Base-by-base conservation (phyloP, 768 basidiomycete genomes). In the Mrakia hoshinonis region DNA sequence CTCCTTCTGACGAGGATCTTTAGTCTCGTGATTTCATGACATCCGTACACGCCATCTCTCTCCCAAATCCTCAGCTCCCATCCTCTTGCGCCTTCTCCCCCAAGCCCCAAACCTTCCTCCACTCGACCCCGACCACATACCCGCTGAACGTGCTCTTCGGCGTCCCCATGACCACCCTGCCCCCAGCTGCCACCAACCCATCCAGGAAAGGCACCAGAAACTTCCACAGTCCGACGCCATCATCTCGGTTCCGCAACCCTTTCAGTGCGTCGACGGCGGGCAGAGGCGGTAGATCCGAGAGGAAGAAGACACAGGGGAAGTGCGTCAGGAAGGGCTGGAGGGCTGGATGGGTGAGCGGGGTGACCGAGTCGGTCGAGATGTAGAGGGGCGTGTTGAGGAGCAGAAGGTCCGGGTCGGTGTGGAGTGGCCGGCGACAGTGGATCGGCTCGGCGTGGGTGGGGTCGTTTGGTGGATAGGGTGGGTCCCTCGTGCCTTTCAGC, bases 91-190 rank as follows among this genome's bases (percentile, higher is more conserved):
- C 36, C 22, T 61, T 36, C 34, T 34, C 31, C 34, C 58, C 58
- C 58, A 61, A 61, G 38, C 62, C 62, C 62, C 62, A 64, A 4
- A 39, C 46, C 46, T 48, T 82, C 76, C 83, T 81, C 87, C 88
- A 89, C 73, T 91, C 76, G 31, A 89, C 84, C 70, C 89, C 87
- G 69, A 82, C 80, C 24, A 89, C 83, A 74, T 86, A 92, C 67
- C 81, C 79, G 77, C 87, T 88, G 74, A 90, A 91, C 38, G 90
- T 91, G 75, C 89, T 90, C 68, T 84, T 84, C 67, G 85, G 84
- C 15, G 89, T 92, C 1, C 88, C 89, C 0, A 87, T 84, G 38
- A 89, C 83, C 20, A 76, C 80, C 77, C 82, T 79, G 0, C 86
- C 87, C 66, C 82, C 82, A 3, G 85, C 84, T 20, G 85, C 84